phyloP scores from a whole-genome alignment of 1,284 basidiomycete species.

The Inonotus hispidus region DNA sequence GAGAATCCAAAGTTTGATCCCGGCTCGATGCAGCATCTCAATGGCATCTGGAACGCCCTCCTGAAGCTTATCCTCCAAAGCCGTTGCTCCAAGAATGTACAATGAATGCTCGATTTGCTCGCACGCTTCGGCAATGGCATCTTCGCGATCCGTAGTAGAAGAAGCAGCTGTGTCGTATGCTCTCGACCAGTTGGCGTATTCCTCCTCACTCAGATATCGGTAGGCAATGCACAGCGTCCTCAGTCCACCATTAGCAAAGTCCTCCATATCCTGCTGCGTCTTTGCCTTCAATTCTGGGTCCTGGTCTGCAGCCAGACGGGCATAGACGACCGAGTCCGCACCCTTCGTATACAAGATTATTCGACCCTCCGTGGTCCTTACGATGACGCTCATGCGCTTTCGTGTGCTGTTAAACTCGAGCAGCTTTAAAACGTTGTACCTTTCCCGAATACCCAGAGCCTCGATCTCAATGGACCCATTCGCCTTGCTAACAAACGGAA shows the following conservation, averaged over 20 bases:
- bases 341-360: constrained; percentile 91
- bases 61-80: constrained; percentile 95
- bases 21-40: constrained; percentile 85
- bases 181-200: constrained; percentile 81
- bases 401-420: constrained; percentile 92
- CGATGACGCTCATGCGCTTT: constrained; percentile 91
- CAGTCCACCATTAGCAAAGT: constrained; percentile 89
- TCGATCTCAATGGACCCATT: constrained; percentile 83
- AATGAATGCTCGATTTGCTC: constrained; percentile 82
- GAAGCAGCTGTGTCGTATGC: constrained; percentile 79
- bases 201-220: constrained; percentile 73
- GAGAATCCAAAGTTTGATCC: constrained; percentile 96
- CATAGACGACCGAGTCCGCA: constrained; percentile 94
- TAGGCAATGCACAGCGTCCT: constrained; percentile 90
- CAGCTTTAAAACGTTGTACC: constrained; percentile 73
- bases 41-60: constrained; percentile 97
- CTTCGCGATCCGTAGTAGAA: constrained; percentile 76
- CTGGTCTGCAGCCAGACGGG: constrained; percentile 72
- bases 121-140: constrained; percentile 84
- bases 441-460: constrained; percentile 85
- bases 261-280: constrained; percentile 85
- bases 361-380: constrained; percentile 77
- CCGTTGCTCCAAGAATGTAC: constrained; percentile 86
- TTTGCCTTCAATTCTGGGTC: constrained; percentile 70
- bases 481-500: constrained; percentile 80